Conservation (phyloP, 1,139 yeast genomes). For the Geotrichum fermentans region DNA sequence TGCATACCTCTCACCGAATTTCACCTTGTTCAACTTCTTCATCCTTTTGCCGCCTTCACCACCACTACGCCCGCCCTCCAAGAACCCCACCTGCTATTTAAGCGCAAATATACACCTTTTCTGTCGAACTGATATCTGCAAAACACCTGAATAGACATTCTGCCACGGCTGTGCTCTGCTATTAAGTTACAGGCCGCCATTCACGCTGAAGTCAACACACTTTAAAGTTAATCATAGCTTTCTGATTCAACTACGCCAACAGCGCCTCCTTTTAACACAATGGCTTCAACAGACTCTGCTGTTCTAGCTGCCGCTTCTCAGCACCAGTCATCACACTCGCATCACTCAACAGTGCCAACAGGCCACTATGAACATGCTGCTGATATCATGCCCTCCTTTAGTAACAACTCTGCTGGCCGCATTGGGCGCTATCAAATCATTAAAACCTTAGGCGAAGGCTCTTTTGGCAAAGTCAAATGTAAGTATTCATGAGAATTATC, state of each 20-base stretch:
- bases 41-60: too few relatives aligned
- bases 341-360: neutral
- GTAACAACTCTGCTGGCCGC: constrained; percentile 34
- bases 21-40: too few relatives aligned
- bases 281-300: neutral
- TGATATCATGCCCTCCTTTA: constrained; percentile 29
- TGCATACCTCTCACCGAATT: too few relatives aligned
- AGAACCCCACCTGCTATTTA: too few relatives aligned
- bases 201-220: too few relatives aligned
- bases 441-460: constrained; percentile 93
- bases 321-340: neutral
- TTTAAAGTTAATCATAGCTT: neutral
- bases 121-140: too few relatives aligned
- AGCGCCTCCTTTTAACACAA: neutral
- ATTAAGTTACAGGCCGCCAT: too few relatives aligned
- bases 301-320: neutral
- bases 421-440: constrained; percentile 93
- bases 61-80: too few relatives aligned
- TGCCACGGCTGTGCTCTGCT: too few relatives aligned
- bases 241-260: neutral
- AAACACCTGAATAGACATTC: too few relatives aligned
- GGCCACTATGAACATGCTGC: neutral
- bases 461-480: constrained; percentile 90
- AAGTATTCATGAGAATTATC: too few relatives aligned
- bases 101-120: too few relatives aligned